These are phyloP conservation scores for Erythrophleum fordii DNA, from an alignment of 306 rosid genomes.

Conservation along the genomic window DNA sequence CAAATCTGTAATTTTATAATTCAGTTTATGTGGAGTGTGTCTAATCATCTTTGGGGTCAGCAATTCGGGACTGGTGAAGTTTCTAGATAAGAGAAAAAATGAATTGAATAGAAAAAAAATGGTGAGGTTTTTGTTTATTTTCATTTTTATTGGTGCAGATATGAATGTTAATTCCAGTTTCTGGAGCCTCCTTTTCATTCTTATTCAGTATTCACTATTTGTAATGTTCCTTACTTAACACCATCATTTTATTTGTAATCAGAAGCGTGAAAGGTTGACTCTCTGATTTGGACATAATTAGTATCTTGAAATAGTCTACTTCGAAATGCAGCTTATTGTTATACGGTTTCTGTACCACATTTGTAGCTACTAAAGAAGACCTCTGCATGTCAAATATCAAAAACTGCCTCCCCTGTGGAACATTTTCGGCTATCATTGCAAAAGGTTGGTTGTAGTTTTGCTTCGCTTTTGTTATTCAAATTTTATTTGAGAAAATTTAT, in stretches of 20 bases:
- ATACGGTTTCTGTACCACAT: conserved; percentile 61
- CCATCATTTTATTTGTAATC: not conserved
- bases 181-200: not conserved
- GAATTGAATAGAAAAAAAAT: not conserved
- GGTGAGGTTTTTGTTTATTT: not conserved
- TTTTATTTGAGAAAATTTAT: not conserved
- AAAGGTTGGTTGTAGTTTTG: conserved; percentile 58
- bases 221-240: not conserved
- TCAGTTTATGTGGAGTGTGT: not conserved
- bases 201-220: not conserved
- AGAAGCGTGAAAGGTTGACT: conserved; percentile 29
- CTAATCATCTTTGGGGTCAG: not conserved
- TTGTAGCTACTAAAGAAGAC: conserved; percentile 93
- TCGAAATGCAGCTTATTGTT: conserved; percentile 75
- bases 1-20: not conserved
- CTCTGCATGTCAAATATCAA: conserved; percentile 78
- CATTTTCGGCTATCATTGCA: conserved; percentile 78
- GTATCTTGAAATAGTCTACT: conserved; percentile 53
- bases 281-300: conserved; percentile 27
- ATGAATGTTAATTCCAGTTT: conserved; percentile 20
- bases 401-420: conserved; percentile 83
- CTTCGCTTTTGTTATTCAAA: not conserved
- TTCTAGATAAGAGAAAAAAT: not conserved
- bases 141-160: not conserved
- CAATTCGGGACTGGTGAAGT: not conserved